phyloP scores from a whole-genome alignment of 305 asterid genomes.

The Rubia peregrina region DNA sequence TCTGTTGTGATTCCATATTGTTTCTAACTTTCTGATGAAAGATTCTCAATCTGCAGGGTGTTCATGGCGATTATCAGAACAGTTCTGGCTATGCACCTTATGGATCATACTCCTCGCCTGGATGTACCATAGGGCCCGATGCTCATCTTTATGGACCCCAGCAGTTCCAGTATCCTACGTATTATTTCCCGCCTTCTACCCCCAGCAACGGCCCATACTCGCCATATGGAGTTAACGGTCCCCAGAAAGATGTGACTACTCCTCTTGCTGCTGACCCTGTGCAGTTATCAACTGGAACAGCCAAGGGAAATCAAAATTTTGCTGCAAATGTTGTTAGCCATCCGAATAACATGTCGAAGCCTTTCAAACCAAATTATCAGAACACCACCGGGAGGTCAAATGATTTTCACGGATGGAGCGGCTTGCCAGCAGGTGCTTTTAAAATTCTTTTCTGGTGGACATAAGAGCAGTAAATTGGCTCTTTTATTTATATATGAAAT shows the following conservation, averaged over 20 bases:
- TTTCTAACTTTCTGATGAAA: conserved; percentile 10
- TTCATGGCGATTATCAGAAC: conserved; percentile 33
- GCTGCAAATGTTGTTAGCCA: conserved; percentile 19
- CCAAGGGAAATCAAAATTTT: conserved; percentile 24
- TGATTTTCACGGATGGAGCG: conserved; percentile 34
- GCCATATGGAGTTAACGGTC: conserved; percentile 14
- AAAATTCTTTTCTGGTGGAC: neutral
- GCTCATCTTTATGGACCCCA: conserved; percentile 31
- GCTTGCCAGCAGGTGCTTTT: conserved; percentile 30
- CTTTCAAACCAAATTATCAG: conserved; percentile 23
- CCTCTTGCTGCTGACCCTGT: conserved; percentile 20
- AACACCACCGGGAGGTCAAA: conserved; percentile 19
- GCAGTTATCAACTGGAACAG: conserved; percentile 25
- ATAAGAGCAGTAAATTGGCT: neutral
- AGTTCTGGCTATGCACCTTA: conserved; percentile 35
- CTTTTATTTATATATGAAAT: neutral
- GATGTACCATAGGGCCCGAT: conserved; percentile 31
- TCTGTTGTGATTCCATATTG: neutral
- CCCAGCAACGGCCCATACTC: conserved; percentile 20
- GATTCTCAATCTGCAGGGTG: conserved; percentile 23
- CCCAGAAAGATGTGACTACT: conserved; percentile 21
- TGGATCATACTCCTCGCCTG: conserved; percentile 34
- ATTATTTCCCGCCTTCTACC: conserved; percentile 32
- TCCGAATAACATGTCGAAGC: conserved; percentile 16
- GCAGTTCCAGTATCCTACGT: conserved; percentile 36